phyloP scores from a whole-genome alignment of 495 filamentous ascomycete species.

The Achaetomiella virescens region DNA sequence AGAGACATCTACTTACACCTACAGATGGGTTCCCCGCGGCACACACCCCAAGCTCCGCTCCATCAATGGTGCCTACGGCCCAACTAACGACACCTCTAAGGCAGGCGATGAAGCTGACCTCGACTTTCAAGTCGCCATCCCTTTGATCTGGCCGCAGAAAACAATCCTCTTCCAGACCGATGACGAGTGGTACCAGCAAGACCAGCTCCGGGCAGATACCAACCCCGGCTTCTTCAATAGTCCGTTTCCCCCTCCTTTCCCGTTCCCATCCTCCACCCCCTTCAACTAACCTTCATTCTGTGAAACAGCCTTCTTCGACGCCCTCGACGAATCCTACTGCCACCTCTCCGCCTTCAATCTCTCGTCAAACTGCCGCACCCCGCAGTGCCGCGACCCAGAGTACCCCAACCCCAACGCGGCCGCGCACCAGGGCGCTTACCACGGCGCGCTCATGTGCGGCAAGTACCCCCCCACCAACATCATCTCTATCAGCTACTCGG shows the following conservation, averaged over 20 bases:
- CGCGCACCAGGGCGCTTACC: conserved; percentile 47
- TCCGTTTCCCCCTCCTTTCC: conserved; percentile 2
- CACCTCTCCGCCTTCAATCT: conserved; percentile 36
- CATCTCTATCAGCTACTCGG: conserved; percentile 38
- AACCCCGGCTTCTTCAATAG: conserved; percentile 47
- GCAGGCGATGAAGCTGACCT: conserved; percentile 31
- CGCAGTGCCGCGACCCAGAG: conserved; percentile 40
- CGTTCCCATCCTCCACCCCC: conserved; percentile 40
- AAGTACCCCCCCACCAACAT: conserved; percentile 35
- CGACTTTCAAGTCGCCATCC: conserved; percentile 33
- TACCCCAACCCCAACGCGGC: conserved; percentile 47
- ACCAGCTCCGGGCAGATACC: conserved; percentile 15
- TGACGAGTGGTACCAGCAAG: conserved; percentile 41
- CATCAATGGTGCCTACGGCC: conserved; percentile 36
- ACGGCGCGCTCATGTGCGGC: conserved; percentile 55
- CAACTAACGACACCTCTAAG: conserved; percentile 23
- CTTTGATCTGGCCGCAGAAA: conserved; percentile 52
- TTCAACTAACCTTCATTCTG: conserved; percentile 35
- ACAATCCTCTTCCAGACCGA: conserved; percentile 55
- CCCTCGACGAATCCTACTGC: conserved; percentile 59
- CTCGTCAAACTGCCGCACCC: conserved; percentile 26
- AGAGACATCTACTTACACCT: neutral
- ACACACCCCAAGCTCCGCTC: conserved; percentile 33
- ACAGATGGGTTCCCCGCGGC: conserved; percentile 29
- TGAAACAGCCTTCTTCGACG: conserved; percentile 32